A percentile compares a stretch with the other conserved stretches of the same genome.
These are phyloP conservation scores for Epichloe scottii DNA, from an alignment of 2,329 filamentous ascomycete genomes.

Conservation along the genomic window DNA sequence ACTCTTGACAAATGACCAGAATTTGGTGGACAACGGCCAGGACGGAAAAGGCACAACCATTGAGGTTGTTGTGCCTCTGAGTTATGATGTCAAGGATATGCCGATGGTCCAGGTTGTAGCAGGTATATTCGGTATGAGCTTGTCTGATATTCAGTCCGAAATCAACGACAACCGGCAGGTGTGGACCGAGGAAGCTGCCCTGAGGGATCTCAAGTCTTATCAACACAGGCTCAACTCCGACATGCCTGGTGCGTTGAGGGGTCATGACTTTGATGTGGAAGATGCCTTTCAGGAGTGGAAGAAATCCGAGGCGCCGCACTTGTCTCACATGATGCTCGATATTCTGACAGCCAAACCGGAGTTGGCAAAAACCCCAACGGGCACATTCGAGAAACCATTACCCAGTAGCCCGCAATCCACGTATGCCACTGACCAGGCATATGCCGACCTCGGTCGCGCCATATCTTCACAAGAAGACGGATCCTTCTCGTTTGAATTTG, in stretches of 20 bases:
- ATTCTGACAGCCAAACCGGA: slow-evolving; percentile 79
- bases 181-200: slow-evolving; percentile 86
- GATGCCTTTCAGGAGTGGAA: slow-evolving; percentile 86
- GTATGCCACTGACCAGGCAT: slow-evolving; percentile 36
- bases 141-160: slow-evolving; percentile 72
- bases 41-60: slow-evolving; percentile 39
- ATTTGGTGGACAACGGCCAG: slow-evolving; percentile 39
- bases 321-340: slow-evolving; percentile 88
- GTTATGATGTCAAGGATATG: slow-evolving; percentile 95
- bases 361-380: slow-evolving; percentile 62
- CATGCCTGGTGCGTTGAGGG: slow-evolving; percentile 62
- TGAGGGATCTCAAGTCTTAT: slow-evolving; percentile 87
- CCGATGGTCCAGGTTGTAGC: slow-evolving; percentile 78
- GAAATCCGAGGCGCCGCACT: slow-evolving; percentile 71
- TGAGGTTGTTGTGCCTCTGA: slow-evolving; percentile 72
- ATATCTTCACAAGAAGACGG: slow-evolving; percentile 33
- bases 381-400: slow-evolving; percentile 43
- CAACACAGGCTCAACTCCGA: slow-evolving; percentile 78
- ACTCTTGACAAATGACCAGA: slow-evolving; percentile 84
- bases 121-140: slow-evolving; percentile 69
- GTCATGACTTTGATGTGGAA: slow-evolving; percentile 80
- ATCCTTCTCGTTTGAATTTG: slow-evolving; percentile 45
- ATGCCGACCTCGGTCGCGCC: slow-evolving; percentile 39
- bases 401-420: slow-evolving; percentile 35
- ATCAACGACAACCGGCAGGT: slow-evolving; percentile 67